Percentiles rank a stretch among this genome's conserved stretches.
phyloP scores from a whole-genome alignment of 1,284 basidiomycete genomes.

The Ustilago bromivora region DNA sequence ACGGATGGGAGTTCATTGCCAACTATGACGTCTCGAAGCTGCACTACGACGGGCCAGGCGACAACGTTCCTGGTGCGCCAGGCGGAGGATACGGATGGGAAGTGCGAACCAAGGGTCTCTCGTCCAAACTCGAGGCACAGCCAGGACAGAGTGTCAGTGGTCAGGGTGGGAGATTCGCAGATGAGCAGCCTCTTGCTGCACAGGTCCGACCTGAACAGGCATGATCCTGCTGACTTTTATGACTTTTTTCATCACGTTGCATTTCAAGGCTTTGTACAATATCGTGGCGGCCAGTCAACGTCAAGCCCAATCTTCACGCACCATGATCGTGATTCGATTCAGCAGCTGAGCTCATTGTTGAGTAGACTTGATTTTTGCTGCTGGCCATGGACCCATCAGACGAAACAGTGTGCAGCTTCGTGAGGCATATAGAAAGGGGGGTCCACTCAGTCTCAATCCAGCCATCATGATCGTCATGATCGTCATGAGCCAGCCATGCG shows the following conservation, averaged over 20 bases:
- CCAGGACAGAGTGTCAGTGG: conserved; percentile 53
- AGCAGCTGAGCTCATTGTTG: background rate
- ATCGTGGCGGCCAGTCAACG: conserved; percentile 5
- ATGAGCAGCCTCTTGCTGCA: conserved; percentile 47
- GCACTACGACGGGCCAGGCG: conserved; percentile 67
- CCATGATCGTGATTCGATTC: background rate
- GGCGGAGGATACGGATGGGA: conserved; percentile 67
- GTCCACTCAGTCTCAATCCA: background rate
- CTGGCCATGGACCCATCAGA: background rate
- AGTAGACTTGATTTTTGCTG: background rate
- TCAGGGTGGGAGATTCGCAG: conserved; percentile 50
- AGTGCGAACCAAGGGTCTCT: conserved; percentile 63
- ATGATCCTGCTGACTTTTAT: background rate
- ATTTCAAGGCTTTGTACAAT: conserved; percentile 26
- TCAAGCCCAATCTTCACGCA: background rate
- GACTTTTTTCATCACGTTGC: background rate
- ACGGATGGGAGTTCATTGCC: conserved; percentile 76
- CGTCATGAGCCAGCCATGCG: no score
- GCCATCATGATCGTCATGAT: background rate
- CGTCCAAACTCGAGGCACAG: conserved; percentile 54
- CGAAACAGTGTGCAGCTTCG: background rate
- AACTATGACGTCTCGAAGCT: conserved; percentile 67
- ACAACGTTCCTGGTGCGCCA: conserved; percentile 60
- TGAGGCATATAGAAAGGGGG: background rate
- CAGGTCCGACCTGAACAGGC: conserved; percentile 49